Base-by-base conservation (phyloP, 352 stramenopile genomes). In the Plasmopara halstedii region DNA sequence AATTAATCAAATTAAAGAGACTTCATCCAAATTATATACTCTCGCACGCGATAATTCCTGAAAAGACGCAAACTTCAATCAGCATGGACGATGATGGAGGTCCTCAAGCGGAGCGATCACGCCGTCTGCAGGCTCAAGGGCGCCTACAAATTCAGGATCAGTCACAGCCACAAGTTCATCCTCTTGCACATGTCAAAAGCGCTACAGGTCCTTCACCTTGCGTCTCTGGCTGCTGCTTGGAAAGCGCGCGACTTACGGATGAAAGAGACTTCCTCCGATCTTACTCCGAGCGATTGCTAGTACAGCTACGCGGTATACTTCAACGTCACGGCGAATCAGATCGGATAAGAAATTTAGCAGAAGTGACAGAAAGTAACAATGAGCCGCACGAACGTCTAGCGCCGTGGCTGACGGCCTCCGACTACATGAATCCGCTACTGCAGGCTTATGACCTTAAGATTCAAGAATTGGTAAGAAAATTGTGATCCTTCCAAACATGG, bases 361-460 rank as follows among this genome's bases (percentile, higher is more conserved):
- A 87, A 22, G 37, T 43, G 0, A 42, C 53, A 15, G 42, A 63
- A 14, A 58, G 46, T 2, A 58, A 52, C 0, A 50, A 60, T 6
- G 41, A 29, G 14, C 17, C 34, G 7, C 20, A 35, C 10, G 42
- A 50, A 23, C 46, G 35, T 29, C 47, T 74, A 8, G 64, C 74
- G 13, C 74, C 79, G 11, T 88, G 79, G 76, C 67, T 88, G 38
- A 75, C 73, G 4, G 66, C 73, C n/a, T 68, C 69, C 20, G 76
- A 85, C 50, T 81, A 78, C 58, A 76, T 67, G 44, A 86, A 83
- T 39, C 76, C 79, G 23, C 50, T 91, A 13, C 67, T 91, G 20
- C 70, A 85, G 41, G 70, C 76, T 13, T 91, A 91, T 48, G 79
- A 88, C 43, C 47, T 79, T 23, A 85, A 84, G 43, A 91, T 91